phyloP scores from a whole-genome alignment of 495 filamentous ascomycete species.

The Echria macrotheca region DNA sequence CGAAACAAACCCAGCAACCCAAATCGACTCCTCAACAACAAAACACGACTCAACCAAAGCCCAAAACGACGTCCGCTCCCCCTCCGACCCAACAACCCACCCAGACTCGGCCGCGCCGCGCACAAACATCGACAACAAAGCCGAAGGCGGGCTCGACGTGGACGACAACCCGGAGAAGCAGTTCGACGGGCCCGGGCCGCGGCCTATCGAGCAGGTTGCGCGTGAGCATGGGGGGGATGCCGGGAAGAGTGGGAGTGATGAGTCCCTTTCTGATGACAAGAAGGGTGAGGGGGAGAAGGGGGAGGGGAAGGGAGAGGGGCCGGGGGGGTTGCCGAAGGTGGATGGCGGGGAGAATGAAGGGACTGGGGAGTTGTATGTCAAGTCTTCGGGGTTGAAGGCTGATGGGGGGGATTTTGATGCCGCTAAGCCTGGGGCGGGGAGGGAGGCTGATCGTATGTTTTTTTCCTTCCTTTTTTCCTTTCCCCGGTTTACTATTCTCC shows the following conservation, averaged over 20 bases:
- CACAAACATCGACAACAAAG: constrained; percentile 30
- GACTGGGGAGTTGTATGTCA: constrained; percentile 54
- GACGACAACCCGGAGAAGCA: constrained; percentile 30
- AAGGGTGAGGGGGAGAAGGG: constrained; percentile 10
- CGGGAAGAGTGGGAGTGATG: constrained; percentile 5
- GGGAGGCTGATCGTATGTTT: constrained; percentile 54
- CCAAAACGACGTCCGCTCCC: constrained; percentile 34
- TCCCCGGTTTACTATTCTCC: no score
- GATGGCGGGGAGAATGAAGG: constrained; percentile 36
- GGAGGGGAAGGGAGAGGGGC: constrained; percentile 13
- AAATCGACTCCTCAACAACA: constrained; percentile 22
- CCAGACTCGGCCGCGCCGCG: constrained; percentile 21
- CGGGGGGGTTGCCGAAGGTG: constrained; percentile 19
- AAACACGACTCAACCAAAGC: constrained; percentile 29
- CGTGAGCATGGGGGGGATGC: constrained; percentile 40
- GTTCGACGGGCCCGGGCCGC: constrained; percentile 40
- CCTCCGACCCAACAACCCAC: constrained; percentile 27
- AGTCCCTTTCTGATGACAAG: no score
- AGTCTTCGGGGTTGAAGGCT: constrained; percentile 47
- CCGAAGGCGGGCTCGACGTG: constrained; percentile 16
- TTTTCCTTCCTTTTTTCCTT: no score
- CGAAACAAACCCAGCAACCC: constrained; percentile 23
- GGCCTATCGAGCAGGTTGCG: constrained; percentile 35
- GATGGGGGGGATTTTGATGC: constrained; percentile 67
- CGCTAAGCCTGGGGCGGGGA: constrained; percentile 53